Conservation (phyloP, 768 basidiomycete genomes). For the Trametes coccinea region DNA sequence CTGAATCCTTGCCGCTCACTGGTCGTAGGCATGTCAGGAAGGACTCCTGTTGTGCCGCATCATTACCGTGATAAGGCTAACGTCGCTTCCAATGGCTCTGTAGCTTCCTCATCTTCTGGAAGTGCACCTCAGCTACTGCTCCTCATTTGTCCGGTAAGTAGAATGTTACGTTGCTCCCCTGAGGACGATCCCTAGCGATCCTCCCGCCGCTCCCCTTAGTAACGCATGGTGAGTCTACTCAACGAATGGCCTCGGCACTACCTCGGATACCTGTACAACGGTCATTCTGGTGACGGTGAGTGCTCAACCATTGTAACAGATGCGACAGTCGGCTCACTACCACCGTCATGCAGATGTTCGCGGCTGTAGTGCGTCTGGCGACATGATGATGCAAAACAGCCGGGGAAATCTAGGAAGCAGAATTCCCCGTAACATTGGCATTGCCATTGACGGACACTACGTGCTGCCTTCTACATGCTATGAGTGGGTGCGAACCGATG, state of each 20-base stretch:
- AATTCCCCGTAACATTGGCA: background rate
- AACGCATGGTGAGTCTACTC: background rate
- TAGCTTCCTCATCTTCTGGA: background rate
- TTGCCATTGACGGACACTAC: no score
- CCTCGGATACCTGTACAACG: background rate
- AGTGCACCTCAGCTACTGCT: background rate
- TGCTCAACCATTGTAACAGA: no score
- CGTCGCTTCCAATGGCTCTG: background rate
- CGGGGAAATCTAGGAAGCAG: background rate
- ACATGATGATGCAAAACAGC: background rate
- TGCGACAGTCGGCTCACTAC: no score
- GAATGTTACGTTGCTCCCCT: background rate
- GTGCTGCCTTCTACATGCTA: no score
- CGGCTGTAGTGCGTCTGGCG: no score
- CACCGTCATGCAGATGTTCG: no score
- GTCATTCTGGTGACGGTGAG: no score
- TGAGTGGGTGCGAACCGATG: no score
- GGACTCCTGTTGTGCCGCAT: background rate
- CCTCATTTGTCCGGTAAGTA: background rate
- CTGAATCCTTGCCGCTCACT: no score
- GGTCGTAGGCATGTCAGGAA: no score
- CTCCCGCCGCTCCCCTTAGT: no score
- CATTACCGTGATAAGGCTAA: slow-evolving; percentile 5
- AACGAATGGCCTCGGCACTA: background rate
- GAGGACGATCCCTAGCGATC: no score